phyloP scores from a whole-genome alignment of 2,329 filamentous ascomycete genomes.

The Cladorrhinum sp. region DNA sequence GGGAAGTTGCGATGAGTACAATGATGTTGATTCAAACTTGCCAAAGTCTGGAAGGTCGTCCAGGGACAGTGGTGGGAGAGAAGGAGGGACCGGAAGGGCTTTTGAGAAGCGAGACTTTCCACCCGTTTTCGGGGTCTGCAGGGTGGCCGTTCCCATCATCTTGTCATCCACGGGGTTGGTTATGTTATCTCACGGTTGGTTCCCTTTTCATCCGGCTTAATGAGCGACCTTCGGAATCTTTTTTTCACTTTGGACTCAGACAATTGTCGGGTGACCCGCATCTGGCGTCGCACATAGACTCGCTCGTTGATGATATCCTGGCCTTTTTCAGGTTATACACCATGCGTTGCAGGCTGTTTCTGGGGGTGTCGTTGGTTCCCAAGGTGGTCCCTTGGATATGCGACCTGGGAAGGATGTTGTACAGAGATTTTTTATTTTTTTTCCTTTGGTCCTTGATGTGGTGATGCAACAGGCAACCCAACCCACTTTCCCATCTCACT shows the following conservation, averaged over 20 bases:
- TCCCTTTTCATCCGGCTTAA: slow-evolving; percentile 22
- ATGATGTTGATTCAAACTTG: slow-evolving; percentile 22
- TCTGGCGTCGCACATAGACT: slow-evolving; percentile 30
- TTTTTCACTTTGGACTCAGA: slow-evolving; percentile 15
- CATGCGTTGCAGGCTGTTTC: neutral
- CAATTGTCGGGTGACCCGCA: slow-evolving; percentile 26
- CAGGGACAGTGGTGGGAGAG: slow-evolving; percentile 26
- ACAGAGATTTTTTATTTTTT: slow-evolving; percentile 4
- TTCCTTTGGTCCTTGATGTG: too few relatives aligned
- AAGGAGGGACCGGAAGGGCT: slow-evolving; percentile 52
- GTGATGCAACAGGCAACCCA: slow-evolving; percentile 19
- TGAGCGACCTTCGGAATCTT: slow-evolving; percentile 14
- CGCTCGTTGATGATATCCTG: slow-evolving; percentile 13
- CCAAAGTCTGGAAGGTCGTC: neutral
- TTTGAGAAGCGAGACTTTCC: slow-evolving; percentile 55
- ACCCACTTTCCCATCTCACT: slow-evolving; percentile 8
- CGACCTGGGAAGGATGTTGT: neutral
- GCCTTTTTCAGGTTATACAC: slow-evolving; percentile 5
- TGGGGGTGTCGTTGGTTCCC: slow-evolving; percentile 4
- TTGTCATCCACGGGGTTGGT: neutral
- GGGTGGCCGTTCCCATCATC: slow-evolving; percentile 29
- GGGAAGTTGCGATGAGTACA: too few relatives aligned
- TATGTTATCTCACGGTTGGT: neutral
- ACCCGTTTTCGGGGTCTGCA: slow-evolving; percentile 33
- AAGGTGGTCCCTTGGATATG: neutral